These are phyloP conservation scores for Raddia distichophylla DNA, from an alignment of 176 grass and related monocot species.

Conservation along the genomic window DNA sequence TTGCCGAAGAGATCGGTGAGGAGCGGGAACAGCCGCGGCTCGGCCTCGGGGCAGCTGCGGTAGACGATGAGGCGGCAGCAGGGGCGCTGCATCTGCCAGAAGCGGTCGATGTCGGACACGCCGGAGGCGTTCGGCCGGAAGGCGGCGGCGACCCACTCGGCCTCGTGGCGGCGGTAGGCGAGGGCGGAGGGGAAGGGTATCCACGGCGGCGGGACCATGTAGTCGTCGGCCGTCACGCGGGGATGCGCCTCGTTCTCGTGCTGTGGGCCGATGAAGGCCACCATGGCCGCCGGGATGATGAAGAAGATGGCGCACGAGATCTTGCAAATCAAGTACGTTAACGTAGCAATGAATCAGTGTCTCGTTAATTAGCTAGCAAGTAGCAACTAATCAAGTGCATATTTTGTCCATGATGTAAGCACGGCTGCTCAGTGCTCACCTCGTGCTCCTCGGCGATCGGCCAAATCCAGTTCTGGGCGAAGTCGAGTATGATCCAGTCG, in stretches of 20 bases:
- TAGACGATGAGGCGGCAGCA: neutral
- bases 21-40: conserved; percentile 27
- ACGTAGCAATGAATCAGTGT: too few species aligned
- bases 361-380: too few species aligned
- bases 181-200: conserved; percentile 19
- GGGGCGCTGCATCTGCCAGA: neutral
- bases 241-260: neutral
- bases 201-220: conserved; percentile 40
- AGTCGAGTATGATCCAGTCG: conserved; percentile 60
- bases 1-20: conserved; percentile 17
- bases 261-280: conserved; percentile 8
- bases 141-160: neutral
- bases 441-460: conserved; percentile 38
- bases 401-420: too few species aligned
- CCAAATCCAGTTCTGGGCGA: conserved; percentile 35
- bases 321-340: neutral
- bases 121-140: conserved; percentile 14
- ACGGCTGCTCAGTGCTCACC: neutral
- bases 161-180: conserved; percentile 25
- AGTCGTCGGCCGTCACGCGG: neutral
- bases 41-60: conserved; percentile 37
- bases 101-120: neutral
- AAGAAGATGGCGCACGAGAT: conserved; percentile 20
- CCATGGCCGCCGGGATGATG: neutral
- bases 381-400: too few species aligned